Evolutionary conservation across 129 eudicot genomes (phyloP).

Genomic region (Tanacetum coccineum): DNA sequence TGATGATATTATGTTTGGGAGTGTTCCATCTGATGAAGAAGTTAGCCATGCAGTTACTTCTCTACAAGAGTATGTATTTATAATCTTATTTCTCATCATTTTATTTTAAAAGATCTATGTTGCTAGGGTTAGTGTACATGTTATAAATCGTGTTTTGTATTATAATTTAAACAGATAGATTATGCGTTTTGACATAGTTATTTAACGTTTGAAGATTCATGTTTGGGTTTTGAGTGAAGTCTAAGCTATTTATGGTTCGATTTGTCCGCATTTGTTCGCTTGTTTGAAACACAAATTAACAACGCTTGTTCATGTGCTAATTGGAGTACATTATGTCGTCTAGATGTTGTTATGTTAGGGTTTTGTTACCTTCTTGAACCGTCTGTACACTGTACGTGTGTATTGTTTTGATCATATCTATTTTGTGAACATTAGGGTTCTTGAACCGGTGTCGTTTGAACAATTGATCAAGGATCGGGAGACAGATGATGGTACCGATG

Average conservation of each 20-base stretch:
- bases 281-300: too few species aligned
- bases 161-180: neutral
- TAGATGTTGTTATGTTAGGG: too few species aligned
- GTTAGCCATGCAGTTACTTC: constrained; percentile 59
- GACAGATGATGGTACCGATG: neutral
- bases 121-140: too few species aligned
- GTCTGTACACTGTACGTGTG: neutral
- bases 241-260: too few species aligned
- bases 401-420: neutral
- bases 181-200: too few species aligned
- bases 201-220: too few species aligned
- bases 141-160: neutral
- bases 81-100: neutral
- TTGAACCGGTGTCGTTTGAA: constrained; percentile 29
- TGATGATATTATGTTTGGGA: constrained; percentile 52
- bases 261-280: too few species aligned
- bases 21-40: constrained; percentile 60
- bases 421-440: constrained; percentile 15
- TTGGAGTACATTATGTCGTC: too few species aligned
- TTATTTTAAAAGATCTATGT: neutral
- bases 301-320: too few species aligned
- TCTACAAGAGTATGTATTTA: constrained; percentile 57
- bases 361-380: too few species aligned
- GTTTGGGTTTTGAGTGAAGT: too few species aligned
- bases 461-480: constrained; percentile 6